Conservation (phyloP, 805 yeast genomes). For the Ogataea haglerorum region DNA sequence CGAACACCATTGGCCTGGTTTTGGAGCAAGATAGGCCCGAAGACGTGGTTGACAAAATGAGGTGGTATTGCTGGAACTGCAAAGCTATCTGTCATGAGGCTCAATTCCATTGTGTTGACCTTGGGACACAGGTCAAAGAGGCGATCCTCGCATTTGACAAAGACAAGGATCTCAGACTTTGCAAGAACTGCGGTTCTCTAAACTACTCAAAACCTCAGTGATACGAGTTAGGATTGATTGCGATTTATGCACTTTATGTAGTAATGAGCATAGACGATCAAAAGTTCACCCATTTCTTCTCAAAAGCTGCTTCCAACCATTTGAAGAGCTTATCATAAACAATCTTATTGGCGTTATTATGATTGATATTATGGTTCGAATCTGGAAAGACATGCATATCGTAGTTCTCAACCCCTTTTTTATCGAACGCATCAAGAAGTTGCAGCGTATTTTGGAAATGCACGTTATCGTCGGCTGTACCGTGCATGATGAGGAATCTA, state of each 20-base stretch:
- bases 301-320: constrained; percentile 67
- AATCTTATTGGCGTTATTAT: constrained; percentile 74
- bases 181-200: constrained; percentile 69
- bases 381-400: constrained; percentile 92
- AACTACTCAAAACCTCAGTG: constrained; percentile 62
- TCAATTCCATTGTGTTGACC: constrained; percentile 70
- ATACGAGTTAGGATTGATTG: background rate
- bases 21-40: constrained; percentile 88
- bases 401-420: constrained; percentile 56
- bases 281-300: constrained; percentile 7
- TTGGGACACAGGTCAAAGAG: constrained; percentile 86
- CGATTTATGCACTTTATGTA: background rate
- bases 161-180: constrained; percentile 62
- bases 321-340: constrained; percentile 65
- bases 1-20: constrained; percentile 83
- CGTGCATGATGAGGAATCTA: constrained; percentile 70
- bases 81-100: constrained; percentile 60
- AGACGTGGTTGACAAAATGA: constrained; percentile 62
- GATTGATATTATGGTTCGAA: constrained; percentile 78
- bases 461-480: constrained; percentile 83
- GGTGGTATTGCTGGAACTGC: constrained; percentile 87
- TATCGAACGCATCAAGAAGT: constrained; percentile 57
- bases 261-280: background rate
- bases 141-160: constrained; percentile 72
- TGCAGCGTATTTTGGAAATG: constrained; percentile 69